Evolutionary conservation across 2,329 filamentous ascomycete genomes (phyloP), one percentile per base, ranked within the genome.

Genomic region (Nothopassalora personata): DNA sequence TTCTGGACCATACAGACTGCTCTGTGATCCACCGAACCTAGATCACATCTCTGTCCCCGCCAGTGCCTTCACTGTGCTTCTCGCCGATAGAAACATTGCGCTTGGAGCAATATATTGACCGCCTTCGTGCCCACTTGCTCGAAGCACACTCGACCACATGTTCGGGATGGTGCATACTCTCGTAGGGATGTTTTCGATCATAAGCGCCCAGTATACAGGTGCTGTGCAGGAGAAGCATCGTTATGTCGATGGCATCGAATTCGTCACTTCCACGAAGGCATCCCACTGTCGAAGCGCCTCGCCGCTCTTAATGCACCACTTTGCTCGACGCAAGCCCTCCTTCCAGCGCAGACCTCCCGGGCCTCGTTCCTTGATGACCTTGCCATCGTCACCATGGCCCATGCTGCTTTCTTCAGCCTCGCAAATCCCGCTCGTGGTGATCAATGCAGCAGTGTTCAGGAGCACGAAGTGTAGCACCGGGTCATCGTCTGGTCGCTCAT

Each of bases 401-500:
- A 95, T 90, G 70, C 84, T 77, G 71, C 89, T 95, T 31, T 80
- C 82, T 59, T 96, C 88, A 0, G 88, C 85, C 64, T 97, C 93
- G 71, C 91, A 96, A 34, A 96, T 80, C 3, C 94, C 94, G 1
- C 90, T 88, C 3, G 89, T 83, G 0, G 96, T 93, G 55, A 99
- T 83, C 54, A 99, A 77, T 1, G 91, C 90, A 0, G 93, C 92
- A 1, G 93, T 89, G 71, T 99, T 99, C 76, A 97, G 89, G 54
- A 97, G 81, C 19, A 99, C 91, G 71, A 99, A 99, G 71, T 96
- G 88, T 62, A 97, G 75, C 54, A 99, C 90, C 0, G 94, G 91
- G 67, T 96, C 85, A 66, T 96, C 85, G 10, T 82, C 82, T 0
- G 85, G 78, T 50, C 95, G 74, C 73, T 95, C 83, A 62, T 89